Conservation (phyloP, 2,329 filamentous ascomycete genomes). For the Incumbomyces delicatus region DNA sequence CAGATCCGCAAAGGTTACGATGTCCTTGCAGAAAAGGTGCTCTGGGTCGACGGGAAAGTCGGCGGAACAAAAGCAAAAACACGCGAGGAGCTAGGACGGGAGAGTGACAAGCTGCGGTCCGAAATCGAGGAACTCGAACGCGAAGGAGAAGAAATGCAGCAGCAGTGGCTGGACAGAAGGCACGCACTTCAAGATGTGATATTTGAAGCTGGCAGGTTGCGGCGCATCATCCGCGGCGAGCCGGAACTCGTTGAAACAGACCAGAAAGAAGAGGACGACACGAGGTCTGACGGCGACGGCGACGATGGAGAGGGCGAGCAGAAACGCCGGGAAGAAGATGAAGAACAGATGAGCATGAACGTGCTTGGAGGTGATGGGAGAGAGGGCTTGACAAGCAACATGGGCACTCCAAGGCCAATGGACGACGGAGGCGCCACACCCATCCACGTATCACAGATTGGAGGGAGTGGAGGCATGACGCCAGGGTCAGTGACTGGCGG, state of each 20-base stretch:
- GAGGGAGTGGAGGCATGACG: slow-evolving; percentile 22
- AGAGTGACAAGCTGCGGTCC: slow-evolving; percentile 70
- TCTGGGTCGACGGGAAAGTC: slow-evolving; percentile 31
- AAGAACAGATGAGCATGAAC: slow-evolving; percentile 46
- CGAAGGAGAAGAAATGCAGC: slow-evolving; percentile 71
- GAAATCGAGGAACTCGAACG: slow-evolving; percentile 81
- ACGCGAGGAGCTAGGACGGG: slow-evolving; percentile 70
- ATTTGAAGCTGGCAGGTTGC: slow-evolving; percentile 78
- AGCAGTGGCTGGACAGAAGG: slow-evolving; percentile 72
- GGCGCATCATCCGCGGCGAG: slow-evolving; percentile 81
- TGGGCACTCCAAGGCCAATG: slow-evolving; percentile 41
- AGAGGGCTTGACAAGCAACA: slow-evolving; percentile 32
- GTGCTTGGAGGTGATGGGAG: slow-evolving; percentile 26
- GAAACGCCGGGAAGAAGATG: slow-evolving; percentile 34
- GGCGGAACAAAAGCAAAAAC: slow-evolving; percentile 68
- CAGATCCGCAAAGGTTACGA: slow-evolving; percentile 78
- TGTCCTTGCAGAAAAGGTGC: slow-evolving; percentile 73
- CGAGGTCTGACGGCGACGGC: slow-evolving; percentile 61
- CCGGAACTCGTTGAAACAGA: slow-evolving; percentile 39
- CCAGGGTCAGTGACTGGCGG: slow-evolving; percentile 22
- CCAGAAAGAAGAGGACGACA: slow-evolving; percentile 68
- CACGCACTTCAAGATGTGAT: slow-evolving; percentile 84
- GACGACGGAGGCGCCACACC: slow-evolving; percentile 31
- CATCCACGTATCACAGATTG: slow-evolving; percentile 9
- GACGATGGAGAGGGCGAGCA: slow-evolving; percentile 44